Percentiles rank a stretch among this genome's conserved stretches.
Evolutionary conservation across 192 early-diverging fungal genomes (phyloP).

Genomic region (Coemansia sp.): DNA sequence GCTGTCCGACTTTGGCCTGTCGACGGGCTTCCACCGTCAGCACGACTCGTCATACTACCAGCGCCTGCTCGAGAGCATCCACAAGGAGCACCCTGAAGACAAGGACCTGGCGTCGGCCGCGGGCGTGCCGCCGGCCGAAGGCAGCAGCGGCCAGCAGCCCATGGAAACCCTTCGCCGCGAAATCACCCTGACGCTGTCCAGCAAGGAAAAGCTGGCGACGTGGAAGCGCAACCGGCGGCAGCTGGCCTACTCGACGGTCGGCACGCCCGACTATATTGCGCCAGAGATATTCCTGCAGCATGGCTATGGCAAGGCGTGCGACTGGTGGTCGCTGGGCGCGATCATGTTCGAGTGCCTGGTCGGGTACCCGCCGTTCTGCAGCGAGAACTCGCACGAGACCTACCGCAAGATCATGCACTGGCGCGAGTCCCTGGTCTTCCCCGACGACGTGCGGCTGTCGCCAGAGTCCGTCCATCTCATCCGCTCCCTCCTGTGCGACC

Average conservation of each 20-base stretch:
- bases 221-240: constrained; percentile 97
- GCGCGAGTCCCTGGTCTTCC: constrained; percentile 84
- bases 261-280: constrained; percentile 97
- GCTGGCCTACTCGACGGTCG: constrained; percentile 95
- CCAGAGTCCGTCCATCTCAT: constrained; percentile 91
- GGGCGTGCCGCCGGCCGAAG: constrained; percentile 6
- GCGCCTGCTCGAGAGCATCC: constrained; percentile 64
- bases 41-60: constrained; percentile 97
- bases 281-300: constrained; percentile 93
- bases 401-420: constrained; percentile 98
- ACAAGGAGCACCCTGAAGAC: constrained; percentile 51
- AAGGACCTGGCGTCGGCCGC: constrained; percentile 31
- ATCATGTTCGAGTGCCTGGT: constrained; percentile 99
- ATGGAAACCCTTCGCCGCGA: constrained; percentile 52
- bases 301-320: constrained; percentile 96
- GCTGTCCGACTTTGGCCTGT: constrained; percentile 98
- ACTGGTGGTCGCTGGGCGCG: constrained; percentile 99
- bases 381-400: constrained; percentile 91
- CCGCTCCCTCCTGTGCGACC: constrained; percentile 81
- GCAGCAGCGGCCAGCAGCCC: constrained; percentile 21
- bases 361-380: constrained; percentile 97
- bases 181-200: constrained; percentile 88
- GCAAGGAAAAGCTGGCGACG: constrained; percentile 92
- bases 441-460: constrained; percentile 88
- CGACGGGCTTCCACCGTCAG: constrained; percentile 98